phyloP scores from a whole-genome alignment of 179 eudicot species.

The Vitellaria paradoxa region DNA sequence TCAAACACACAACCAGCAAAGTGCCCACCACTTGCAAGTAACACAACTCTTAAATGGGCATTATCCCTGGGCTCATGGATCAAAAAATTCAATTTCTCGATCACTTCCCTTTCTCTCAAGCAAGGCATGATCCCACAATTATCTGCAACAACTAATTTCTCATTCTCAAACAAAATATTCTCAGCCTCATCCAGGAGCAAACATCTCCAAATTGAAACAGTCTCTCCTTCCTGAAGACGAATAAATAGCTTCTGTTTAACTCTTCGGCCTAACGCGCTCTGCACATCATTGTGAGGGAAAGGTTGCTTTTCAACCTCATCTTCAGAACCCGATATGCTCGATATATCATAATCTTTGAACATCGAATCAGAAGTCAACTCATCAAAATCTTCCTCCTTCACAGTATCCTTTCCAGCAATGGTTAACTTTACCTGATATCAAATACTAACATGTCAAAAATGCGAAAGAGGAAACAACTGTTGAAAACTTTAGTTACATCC shows the following conservation, averaged over 20 bases:
- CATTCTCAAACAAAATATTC: constrained; percentile 44
- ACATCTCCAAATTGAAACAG: constrained; percentile 70
- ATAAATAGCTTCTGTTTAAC: constrained; percentile 51
- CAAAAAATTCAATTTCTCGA: constrained; percentile 47
- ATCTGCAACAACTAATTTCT: constrained; percentile 35
- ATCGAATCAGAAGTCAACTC: constrained; percentile 59
- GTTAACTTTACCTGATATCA: constrained; percentile 66
- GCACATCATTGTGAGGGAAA: constrained; percentile 20
- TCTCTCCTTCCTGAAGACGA: constrained; percentile 61
- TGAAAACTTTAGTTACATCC: background rate
- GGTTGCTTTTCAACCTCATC: constrained; percentile 63
- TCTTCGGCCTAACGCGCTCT: constrained; percentile 29
- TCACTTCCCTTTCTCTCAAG: constrained; percentile 52
- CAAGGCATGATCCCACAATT: constrained; percentile 21
- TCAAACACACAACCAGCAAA: constrained; percentile 98
- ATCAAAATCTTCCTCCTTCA: constrained; percentile 83
- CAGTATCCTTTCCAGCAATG: constrained; percentile 67
- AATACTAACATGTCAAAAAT: constrained; percentile 8
- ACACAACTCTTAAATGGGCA: constrained; percentile 63
- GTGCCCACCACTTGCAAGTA: constrained; percentile 90
- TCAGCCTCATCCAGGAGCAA: constrained; percentile 63
- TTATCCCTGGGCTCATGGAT: constrained; percentile 64
- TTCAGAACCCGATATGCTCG: constrained; percentile 93
- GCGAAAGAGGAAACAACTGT: background rate
- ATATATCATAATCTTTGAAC: constrained; percentile 65